Base-by-base conservation (phyloP, 331 rosid species). In the Pyracantha coccinea region DNA sequence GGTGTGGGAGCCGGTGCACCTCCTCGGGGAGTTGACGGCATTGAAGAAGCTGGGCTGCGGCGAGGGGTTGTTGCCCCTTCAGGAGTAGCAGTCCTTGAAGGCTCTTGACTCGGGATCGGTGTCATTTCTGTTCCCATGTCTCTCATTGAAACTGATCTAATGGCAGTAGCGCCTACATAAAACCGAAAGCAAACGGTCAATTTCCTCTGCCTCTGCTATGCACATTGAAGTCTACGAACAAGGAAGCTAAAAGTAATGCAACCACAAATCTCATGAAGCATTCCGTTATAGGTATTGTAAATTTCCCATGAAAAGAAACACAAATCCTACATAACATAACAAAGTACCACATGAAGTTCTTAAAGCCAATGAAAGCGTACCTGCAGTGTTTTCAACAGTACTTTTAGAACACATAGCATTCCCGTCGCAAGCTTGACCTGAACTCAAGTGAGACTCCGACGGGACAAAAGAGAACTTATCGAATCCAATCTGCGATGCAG, bases 101-200 rank as follows among this genome's bases (percentile, higher is more conserved):
- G 98, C 77, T 94, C 98, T 86, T 85, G 97, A 72, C 98, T 94
- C 73, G 96, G 79, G 66, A 79, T 83, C 1, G 98, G 98, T 65
- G 98, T 94, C 98, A 93, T 94, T 86, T 94, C 98, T 8, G 98
- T 94, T 83, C 98, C 98, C 97, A 91, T 94, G 53, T 94, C 98
- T 82, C 98, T 90, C 98, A 94, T 94, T 27, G 96, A 92, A 32
- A 94, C 98, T 6, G 97, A 87, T 83, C 97, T 88, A 25, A 94
- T 75, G 35, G 93, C 90, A 38, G 96, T 83, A 54, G 75, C 45
- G 24, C 80, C 98, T 94, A 83, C 81, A 86, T 23, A 54, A 54
- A 80, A 73, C 13, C 27, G 47, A 41, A 73, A 4, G 14, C 5
- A 4, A 28, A 61, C 2, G 13, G 16, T 73, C 12, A 59, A 41